Evolutionary conservation across 805 yeast species (phyloP).

Genomic region (Saturnispora mendoncae): DNA sequence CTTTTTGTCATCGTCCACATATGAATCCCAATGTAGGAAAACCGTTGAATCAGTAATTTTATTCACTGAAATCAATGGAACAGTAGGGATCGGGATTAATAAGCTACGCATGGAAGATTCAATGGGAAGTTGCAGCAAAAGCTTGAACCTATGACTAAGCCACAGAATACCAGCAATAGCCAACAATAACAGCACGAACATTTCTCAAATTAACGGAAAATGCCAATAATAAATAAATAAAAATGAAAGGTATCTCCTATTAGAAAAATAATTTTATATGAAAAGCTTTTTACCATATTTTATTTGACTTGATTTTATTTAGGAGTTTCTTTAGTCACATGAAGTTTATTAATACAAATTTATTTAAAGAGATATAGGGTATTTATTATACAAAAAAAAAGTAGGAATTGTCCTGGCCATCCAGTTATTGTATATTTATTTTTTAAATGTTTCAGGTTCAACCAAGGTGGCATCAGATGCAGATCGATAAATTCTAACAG

Average conservation of each 20-base stretch:
- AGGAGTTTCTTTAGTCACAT: too few species aligned
- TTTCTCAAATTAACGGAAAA: background rate
- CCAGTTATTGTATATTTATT: background rate
- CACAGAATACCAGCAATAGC: conserved; percentile 23
- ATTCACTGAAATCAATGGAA: conserved; percentile 48
- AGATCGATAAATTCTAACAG: conserved; percentile 15
- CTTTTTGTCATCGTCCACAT: background rate
- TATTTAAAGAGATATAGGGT: too few species aligned
- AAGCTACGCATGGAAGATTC: conserved; percentile 38
- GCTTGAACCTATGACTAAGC: conserved; percentile 24
- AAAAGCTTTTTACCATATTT: too few species aligned
- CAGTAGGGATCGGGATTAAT: conserved; percentile 45
- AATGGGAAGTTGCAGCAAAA: conserved; percentile 33
- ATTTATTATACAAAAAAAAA: too few species aligned
- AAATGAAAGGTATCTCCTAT: too few species aligned
- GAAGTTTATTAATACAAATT: too few species aligned
- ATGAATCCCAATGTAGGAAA: conserved; percentile 46
- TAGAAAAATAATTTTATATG: too few species aligned
- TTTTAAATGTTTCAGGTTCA: background rate
- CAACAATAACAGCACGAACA: conserved; percentile 18
- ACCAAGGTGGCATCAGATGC: conserved; percentile 8
- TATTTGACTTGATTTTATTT: too few species aligned
- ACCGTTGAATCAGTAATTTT: conserved; percentile 38
- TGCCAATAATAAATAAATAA: too few species aligned
- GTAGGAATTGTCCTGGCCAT: too few species aligned